phyloP scores from a whole-genome alignment of 176 grass and related monocot genomes.

The Echinochloa phyllopogon region DNA sequence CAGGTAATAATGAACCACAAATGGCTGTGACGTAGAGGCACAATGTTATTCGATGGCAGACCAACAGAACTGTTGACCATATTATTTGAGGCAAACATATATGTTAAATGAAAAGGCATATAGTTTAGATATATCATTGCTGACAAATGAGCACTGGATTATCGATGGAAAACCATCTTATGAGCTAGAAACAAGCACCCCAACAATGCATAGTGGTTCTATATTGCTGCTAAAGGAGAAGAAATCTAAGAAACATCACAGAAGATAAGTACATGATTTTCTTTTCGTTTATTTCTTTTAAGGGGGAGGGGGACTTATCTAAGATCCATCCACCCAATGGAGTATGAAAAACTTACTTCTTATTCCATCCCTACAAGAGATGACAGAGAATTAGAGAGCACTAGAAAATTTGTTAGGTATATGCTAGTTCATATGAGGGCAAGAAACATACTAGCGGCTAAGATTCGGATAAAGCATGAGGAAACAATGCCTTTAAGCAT shows the following conservation, averaged over 20 bases:
- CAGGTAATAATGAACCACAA: neutral
- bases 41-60: neutral
- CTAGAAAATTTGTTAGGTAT: neutral
- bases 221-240: neutral
- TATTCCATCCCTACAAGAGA: conserved; percentile 96
- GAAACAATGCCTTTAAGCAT: conserved; percentile 15
- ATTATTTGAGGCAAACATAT: conserved; percentile 10
- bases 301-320: conserved; percentile 24
- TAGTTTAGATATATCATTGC: neutral
- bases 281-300: neutral
- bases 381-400: conserved; percentile 32
- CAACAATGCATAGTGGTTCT: neutral
- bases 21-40: neutral
- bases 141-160: conserved; percentile 15
- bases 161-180: neutral
- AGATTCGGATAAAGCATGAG: neutral
- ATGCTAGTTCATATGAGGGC: neutral
- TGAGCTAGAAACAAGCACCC: conserved; percentile 6
- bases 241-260: conserved; percentile 19
- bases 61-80: neutral
- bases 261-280: neutral
- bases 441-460: neutral
- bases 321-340: conserved; percentile 28
- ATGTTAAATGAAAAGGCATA: conserved; percentile 4
- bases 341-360: conserved; percentile 69